Base-by-base conservation (phyloP, 441 rosid genomes). In the Pelargonium cotyledonis region DNA sequence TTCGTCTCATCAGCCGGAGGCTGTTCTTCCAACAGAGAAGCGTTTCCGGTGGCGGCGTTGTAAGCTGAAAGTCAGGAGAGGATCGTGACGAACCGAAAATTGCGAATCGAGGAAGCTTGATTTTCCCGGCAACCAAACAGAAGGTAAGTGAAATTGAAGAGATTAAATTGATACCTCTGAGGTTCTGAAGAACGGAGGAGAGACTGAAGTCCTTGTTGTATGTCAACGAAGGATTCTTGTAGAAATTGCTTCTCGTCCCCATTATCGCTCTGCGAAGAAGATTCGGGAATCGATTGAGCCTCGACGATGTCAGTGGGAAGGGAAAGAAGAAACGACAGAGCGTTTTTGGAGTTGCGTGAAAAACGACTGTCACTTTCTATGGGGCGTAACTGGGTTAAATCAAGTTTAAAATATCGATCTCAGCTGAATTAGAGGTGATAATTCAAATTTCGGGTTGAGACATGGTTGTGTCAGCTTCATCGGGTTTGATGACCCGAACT, bases 121-220 rank as follows among this genome's bases (percentile, higher is more conserved):
- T 53, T 53, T 53, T 53, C 60, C 18, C 21, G 60, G 40, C 72
- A 68, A 46, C 18, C 10, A 41, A 67, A 31, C 21, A 60, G 14
- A 53, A 53, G 60, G 60, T 21, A 15, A 53, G 60, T 53, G 8
- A 9, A 53, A 53, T n/a, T 2, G 31, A 26, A 26, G 31, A 7
- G 31, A 63, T 0, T 11, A 49, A 38, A 72, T 2, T 0, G 2
- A 8, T 47, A 86, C 91, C 91, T 80, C 73, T 74, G 70, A 89
- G 85, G 70, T 89, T 89, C 73, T 80, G 86, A 67, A 89, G 88
- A 64, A 85, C 90, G 6, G 89, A 79, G 60, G 88, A 80, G 76
- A 89, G 84, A 62, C 73, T 71, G 23, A 86, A 41, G 72, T 89
- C 86, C 23, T 80, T 84, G 41, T 77, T 87, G 82, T 85, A 85